Evolutionary conservation across 1,139 yeast genomes (phyloP).

Genomic region (Sugiyamaella grinbergsii): DNA sequence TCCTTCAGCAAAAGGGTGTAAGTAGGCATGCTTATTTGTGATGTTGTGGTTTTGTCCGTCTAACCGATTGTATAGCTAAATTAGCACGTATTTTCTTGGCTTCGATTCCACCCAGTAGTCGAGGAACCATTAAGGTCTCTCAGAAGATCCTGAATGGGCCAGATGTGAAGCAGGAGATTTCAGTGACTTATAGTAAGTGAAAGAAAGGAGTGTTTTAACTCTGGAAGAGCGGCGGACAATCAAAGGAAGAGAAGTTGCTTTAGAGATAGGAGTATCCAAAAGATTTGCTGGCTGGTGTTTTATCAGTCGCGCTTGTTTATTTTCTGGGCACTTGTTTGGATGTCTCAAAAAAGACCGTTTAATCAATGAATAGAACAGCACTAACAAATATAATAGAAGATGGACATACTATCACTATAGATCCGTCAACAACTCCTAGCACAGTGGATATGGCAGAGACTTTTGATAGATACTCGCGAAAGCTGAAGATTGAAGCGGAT

Average conservation of each 20-base stretch:
- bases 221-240: too few species aligned
- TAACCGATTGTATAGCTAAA: constrained; percentile 50
- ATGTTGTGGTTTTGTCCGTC: too few species aligned
- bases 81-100: constrained; percentile 80
- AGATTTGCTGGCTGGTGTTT: too few species aligned
- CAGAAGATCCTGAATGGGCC: constrained; percentile 43
- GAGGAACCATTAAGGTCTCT: constrained; percentile 37
- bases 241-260: too few species aligned
- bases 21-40: too few species aligned
- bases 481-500: constrained; percentile 54
- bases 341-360: too few species aligned
- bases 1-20: constrained; percentile 69
- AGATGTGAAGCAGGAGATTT: constrained; percentile 57
- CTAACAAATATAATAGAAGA: constrained; percentile 50
- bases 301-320: too few species aligned
- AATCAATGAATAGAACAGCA: neutral
- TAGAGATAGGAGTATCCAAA: too few species aligned
- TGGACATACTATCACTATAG: constrained; percentile 66
- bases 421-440: constrained; percentile 54
- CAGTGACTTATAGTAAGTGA: constrained; percentile 64
- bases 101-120: constrained; percentile 63
- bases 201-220: too few species aligned
- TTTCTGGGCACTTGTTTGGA: too few species aligned
- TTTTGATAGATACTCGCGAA: constrained; percentile 59
- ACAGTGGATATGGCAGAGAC: constrained; percentile 42